Conservation (phyloP, 2,329 filamentous ascomycete species). For the Penicillium sp. region DNA sequence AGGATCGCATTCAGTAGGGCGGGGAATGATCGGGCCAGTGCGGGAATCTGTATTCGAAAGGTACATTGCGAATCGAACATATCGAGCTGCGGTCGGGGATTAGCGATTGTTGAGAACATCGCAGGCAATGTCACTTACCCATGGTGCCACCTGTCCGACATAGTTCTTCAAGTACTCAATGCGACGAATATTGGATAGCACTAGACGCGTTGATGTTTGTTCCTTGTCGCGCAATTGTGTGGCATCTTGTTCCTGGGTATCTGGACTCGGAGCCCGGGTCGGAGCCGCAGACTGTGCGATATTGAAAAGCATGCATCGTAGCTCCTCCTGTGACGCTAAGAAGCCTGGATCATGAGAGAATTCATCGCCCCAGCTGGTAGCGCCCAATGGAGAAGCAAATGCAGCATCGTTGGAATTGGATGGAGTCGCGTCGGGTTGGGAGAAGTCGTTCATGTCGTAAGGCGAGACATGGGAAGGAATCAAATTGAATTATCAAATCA, state of each 20-base stretch:
- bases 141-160: constrained; percentile 55
- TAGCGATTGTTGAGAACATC: background rate
- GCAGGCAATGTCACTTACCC: constrained; percentile 37
- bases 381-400: constrained; percentile 21
- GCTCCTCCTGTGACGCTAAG: constrained; percentile 48
- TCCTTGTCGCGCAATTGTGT: background rate
- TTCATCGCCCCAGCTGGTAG: constrained; percentile 28
- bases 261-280: constrained; percentile 42
- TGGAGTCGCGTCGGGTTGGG: constrained; percentile 11
- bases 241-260: constrained; percentile 21
- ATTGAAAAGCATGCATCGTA: constrained; percentile 47
- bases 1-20: constrained; percentile 53
- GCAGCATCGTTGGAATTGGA: constrained; percentile 17
- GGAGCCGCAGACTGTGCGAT: constrained; percentile 48
- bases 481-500: background rate
- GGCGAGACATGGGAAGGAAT: background rate
- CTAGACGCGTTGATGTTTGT: constrained; percentile 15
- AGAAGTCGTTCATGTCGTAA: constrained; percentile 13
- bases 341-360: constrained; percentile 45
- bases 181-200: constrained; percentile 35
- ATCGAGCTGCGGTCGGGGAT: constrained; percentile 47
- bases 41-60: constrained; percentile 54
- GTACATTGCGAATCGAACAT: constrained; percentile 56
- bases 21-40: constrained; percentile 49
- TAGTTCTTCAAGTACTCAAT: constrained; percentile 51